phyloP scores from a whole-genome alignment of 208 protist species.

The Sergeia podlipaevii region DNA sequence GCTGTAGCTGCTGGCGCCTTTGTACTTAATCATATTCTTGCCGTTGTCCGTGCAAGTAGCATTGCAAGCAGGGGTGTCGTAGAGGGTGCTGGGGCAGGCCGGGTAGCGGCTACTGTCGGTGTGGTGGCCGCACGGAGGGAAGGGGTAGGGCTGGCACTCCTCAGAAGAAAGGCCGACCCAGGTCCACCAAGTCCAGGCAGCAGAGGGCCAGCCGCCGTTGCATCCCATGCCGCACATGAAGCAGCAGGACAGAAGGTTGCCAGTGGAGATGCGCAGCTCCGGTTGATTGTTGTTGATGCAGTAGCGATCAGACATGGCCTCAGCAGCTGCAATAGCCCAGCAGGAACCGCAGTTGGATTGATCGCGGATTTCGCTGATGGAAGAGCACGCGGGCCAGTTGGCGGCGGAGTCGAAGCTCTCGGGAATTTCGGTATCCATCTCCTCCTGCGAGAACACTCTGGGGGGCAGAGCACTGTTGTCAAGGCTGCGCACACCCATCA shows the following conservation, averaged over 20 bases:
- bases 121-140: conserved; percentile 74
- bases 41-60: conserved; percentile 33
- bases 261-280: conserved; percentile 58
- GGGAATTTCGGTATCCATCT: conserved; percentile 33
- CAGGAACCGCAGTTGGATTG: conserved; percentile 89
- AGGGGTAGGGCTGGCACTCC: conserved; percentile 83
- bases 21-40: conserved; percentile 39
- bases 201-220: conserved; percentile 70
- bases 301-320: conserved; percentile 84
- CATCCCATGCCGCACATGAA: conserved; percentile 71
- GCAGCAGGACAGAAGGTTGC: conserved; percentile 83
- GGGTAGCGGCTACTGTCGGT: conserved; percentile 49
- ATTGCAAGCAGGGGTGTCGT: conserved; percentile 78
- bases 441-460: conserved; percentile 43
- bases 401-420: conserved; percentile 56
- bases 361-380: conserved; percentile 74
- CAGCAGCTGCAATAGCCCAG: conserved; percentile 89
- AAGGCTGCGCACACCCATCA: conserved; percentile 42
- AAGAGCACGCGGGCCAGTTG: conserved; percentile 58
- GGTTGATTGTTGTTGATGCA: conserved; percentile 71
- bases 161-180: conserved; percentile 60
- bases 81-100: conserved; percentile 50
- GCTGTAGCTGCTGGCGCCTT: conserved; percentile 38
- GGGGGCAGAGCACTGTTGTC: conserved; percentile 19
- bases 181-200: conserved; percentile 71